Evolutionary conservation across 257 asterid species (phyloP).

Genomic region (Primulina eburnea): DNA sequence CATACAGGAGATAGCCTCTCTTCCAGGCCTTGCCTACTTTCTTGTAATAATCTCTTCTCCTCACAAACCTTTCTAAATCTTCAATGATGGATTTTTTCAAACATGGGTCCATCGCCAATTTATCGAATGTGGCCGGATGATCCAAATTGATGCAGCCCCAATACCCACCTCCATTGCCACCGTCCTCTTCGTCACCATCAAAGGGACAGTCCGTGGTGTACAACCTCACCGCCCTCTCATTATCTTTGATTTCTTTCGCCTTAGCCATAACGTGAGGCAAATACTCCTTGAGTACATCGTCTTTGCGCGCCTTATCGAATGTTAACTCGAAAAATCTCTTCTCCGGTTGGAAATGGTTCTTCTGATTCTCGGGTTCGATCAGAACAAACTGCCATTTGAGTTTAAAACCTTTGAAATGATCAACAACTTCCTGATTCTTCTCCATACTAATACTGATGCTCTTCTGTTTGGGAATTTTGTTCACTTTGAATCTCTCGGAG

Average conservation of each 20-base stretch:
- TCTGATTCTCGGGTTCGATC: conserved; percentile 42
- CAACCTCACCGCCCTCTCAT: conserved; percentile 50
- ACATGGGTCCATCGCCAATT: conserved; percentile 63
- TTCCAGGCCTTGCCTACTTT: conserved; percentile 91
- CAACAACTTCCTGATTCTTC: conserved; percentile 46
- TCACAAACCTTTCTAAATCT: conserved; percentile 69
- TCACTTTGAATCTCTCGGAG: conserved; percentile 45
- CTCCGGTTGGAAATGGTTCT: conserved; percentile 29
- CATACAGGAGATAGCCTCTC: conserved; percentile 74
- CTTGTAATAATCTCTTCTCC: conserved; percentile 69
- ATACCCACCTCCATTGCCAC: conserved; percentile 41
- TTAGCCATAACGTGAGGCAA: conserved; percentile 49
- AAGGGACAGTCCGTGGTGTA: conserved; percentile 58
- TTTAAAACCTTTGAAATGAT: conserved; percentile 27
- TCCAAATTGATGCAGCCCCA: conserved; percentile 73
- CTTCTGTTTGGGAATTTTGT: conserved; percentile 52
- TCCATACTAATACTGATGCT: conserved; percentile 45
- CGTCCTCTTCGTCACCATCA: conserved; percentile 42
- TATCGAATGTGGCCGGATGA: conserved; percentile 71
- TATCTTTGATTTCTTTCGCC: conserved; percentile 49
- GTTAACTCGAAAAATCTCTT: conserved; percentile 63
- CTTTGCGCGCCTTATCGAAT: conserved; percentile 39
- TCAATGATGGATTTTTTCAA: conserved; percentile 49
- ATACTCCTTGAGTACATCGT: conserved; percentile 43
- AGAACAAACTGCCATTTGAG: conserved; percentile 58